Conservation (phyloP, 768 basidiomycete species). For the Boletus speciosus region DNA sequence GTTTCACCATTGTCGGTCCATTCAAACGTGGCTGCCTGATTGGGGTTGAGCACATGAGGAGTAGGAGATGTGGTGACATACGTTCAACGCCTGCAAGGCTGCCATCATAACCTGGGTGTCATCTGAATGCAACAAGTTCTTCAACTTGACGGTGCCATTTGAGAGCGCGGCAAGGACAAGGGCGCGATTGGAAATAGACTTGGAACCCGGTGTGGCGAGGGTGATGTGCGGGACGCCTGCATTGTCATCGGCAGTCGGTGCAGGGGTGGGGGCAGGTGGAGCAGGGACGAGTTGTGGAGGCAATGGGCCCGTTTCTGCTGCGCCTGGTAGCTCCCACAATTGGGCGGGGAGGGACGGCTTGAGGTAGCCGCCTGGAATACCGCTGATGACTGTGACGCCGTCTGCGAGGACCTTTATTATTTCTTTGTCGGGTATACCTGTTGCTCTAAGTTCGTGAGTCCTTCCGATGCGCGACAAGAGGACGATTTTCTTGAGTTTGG, state of each 20-base stretch:
- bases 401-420: conserved; percentile 82
- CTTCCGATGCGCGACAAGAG: conserved; percentile 87
- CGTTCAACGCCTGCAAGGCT: conserved; percentile 84
- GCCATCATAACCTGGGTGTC: conserved; percentile 99
- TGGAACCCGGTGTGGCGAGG: conserved; percentile 96
- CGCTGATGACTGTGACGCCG: conserved; percentile 71
- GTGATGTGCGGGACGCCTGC: conserved; percentile 32
- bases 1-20: conserved; percentile 99
- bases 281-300: conserved; percentile 20
- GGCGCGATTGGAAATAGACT: conserved; percentile 94
- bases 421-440: conserved; percentile 73
- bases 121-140: conserved; percentile 92
- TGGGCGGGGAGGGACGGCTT: conserved; percentile 48
- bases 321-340: conserved; percentile 20
- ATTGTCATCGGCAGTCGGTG: neutral
- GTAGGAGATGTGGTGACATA: conserved; percentile 22
- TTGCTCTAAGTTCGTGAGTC: conserved; percentile 89
- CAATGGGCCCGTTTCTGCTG: conserved; percentile 11
- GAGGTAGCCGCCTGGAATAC: conserved; percentile 42
- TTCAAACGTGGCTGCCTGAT: conserved; percentile 81
- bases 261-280: neutral
- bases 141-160: conserved; percentile 81
- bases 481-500: conserved; percentile 85
- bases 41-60: neutral
- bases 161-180: conserved; percentile 91